A percentile compares a stretch with the other conserved stretches of the same genome.
Evolutionary conservation across 352 stramenopile genomes (phyloP).

Genomic region (Phytophthora pseudosyringae): DNA sequence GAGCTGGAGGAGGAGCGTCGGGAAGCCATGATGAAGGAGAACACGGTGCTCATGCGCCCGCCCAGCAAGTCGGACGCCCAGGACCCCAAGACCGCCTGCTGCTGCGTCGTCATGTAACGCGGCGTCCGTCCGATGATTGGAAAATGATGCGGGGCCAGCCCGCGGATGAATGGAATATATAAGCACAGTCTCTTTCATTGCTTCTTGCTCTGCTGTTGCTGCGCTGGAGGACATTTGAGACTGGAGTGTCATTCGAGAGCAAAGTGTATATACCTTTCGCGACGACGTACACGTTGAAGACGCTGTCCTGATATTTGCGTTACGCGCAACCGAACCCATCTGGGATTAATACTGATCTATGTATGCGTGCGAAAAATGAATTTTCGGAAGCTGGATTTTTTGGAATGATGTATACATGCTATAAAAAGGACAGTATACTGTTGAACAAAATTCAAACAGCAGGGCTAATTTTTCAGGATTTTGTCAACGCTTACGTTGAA

Average conservation of each 20-base stretch:
- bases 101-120: slow-evolving; percentile 72
- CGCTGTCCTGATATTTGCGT: slow-evolving; percentile 16
- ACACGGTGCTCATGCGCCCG: slow-evolving; percentile 43
- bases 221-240: too few species aligned
- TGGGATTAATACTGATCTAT: slow-evolving; percentile 13
- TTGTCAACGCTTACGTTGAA: too few species aligned
- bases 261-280: slow-evolving; percentile 22
- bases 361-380: slow-evolving; percentile 12
- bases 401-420: slow-evolving; percentile 10
- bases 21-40: slow-evolving; percentile 62
- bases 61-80: slow-evolving; percentile 38
- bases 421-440: not conserved
- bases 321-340: slow-evolving; percentile 18
- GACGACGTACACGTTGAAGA: slow-evolving; percentile 16
- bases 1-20: slow-evolving; percentile 65
- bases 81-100: slow-evolving; percentile 42
- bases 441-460: too few species aligned
- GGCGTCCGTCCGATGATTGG: not conserved
- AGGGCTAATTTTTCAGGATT: too few species aligned
- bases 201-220: not conserved
- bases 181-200: slow-evolving; percentile 17
- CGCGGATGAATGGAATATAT: slow-evolving; percentile 37
- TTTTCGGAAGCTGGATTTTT: slow-evolving; percentile 29
- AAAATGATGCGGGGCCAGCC: slow-evolving; percentile 18
- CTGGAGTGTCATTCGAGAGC: not conserved